These are phyloP conservation scores for Hortaea sp. DNA, from an alignment of 2,329 filamentous ascomycete species.

Conservation along the genomic window DNA sequence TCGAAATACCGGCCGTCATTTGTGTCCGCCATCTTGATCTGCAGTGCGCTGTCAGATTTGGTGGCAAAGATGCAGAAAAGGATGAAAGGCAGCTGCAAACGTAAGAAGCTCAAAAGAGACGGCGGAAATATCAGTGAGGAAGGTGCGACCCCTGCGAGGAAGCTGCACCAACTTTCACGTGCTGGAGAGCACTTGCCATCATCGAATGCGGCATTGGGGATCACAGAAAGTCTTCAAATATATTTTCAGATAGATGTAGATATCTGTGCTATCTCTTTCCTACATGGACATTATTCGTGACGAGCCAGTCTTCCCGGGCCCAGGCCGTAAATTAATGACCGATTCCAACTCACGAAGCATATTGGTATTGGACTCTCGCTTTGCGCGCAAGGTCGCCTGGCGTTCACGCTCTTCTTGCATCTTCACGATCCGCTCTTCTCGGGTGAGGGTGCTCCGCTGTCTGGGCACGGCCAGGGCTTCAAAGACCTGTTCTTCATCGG, in stretches of 20 bases:
- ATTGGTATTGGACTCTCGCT: slow-evolving; percentile 69
- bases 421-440: slow-evolving; percentile 78
- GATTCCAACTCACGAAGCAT: slow-evolving; percentile 92
- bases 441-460: slow-evolving; percentile 57
- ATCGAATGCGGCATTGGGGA: too few species aligned
- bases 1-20: not conserved
- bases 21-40: too few species aligned
- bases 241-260: too few species aligned
- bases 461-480: slow-evolving; percentile 75
- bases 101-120: too few species aligned
- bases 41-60: too few species aligned
- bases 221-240: too few species aligned
- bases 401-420: slow-evolving; percentile 78
- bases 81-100: too few species aligned
- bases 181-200: too few species aligned
- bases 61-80: too few species aligned
- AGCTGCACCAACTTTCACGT: too few species aligned
- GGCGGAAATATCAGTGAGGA: too few species aligned
- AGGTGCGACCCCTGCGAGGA: too few species aligned
- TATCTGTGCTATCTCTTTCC: not conserved
- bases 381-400: slow-evolving; percentile 61
- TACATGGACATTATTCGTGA: slow-evolving; percentile 7
- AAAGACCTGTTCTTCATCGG: slow-evolving; percentile 64
- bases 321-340: slow-evolving; percentile 49
- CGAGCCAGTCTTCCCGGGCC: not conserved